Conservation (phyloP, 2,329 filamentous ascomycete species). For the Stagonosporopsis tanaceti region DNA sequence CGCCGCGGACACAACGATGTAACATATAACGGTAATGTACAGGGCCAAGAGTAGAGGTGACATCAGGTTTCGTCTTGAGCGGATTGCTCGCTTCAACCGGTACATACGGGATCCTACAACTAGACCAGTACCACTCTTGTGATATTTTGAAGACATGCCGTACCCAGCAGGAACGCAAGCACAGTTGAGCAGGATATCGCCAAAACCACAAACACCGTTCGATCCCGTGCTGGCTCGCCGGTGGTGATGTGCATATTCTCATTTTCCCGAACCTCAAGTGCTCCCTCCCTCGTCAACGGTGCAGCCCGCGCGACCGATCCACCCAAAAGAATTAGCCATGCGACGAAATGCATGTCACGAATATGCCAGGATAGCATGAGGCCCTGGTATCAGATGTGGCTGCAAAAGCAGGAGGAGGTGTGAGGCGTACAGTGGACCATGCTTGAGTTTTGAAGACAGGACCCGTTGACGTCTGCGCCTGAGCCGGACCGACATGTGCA, state of each 20-base stretch:
- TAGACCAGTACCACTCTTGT: not conserved
- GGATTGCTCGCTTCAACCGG: constrained; percentile 18
- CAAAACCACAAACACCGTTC: constrained; percentile 23
- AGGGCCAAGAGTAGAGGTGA: constrained; percentile 25
- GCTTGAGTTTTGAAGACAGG: constrained; percentile 3
- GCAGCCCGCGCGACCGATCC: constrained; percentile 5
- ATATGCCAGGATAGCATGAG: not conserved
- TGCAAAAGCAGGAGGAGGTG: not conserved
- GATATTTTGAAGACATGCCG: not conserved
- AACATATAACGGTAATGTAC: constrained; percentile 28
- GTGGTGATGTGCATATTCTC: constrained; percentile 15
- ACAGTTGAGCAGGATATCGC: constrained; percentile 22
- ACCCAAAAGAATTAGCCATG: constrained; percentile 3
- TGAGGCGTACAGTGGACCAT: constrained; percentile 2
- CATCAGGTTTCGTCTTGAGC: constrained; percentile 26
- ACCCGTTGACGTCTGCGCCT: not conserved
- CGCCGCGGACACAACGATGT: constrained; percentile 30
- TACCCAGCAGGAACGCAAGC: constrained; percentile 28
- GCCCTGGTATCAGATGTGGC: not conserved
- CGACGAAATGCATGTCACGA: constrained; percentile 3
- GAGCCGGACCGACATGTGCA: not conserved
- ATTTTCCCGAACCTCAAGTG: constrained; percentile 4
- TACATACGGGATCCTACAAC: constrained; percentile 19
- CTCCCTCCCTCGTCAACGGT: constrained; percentile 4
- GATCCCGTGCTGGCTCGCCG: constrained; percentile 23